These are phyloP conservation scores for Lasiodiplodia sp. DNA, from an alignment of 2,329 filamentous ascomycete genomes.

Conservation along the genomic window DNA sequence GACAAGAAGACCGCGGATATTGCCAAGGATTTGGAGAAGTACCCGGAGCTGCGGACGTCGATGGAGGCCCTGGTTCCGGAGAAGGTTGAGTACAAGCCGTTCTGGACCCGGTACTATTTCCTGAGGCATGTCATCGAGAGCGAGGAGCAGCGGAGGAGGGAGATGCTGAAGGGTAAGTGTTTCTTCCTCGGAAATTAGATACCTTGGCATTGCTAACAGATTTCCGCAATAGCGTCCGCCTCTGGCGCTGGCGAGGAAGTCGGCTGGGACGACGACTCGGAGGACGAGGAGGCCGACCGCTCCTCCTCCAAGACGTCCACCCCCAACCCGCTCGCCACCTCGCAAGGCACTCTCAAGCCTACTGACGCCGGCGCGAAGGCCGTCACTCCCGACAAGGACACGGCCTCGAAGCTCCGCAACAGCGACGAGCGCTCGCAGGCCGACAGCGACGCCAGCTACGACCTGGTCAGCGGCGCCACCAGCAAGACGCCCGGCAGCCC, in stretches of 20 bases:
- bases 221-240: slow-evolving; percentile 20
- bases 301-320: slow-evolving; percentile 32
- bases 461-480: slow-evolving; percentile 78
- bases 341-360: slow-evolving; percentile 50
- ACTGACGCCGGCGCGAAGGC: slow-evolving; percentile 32
- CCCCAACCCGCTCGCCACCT: slow-evolving; percentile 38
- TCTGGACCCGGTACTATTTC: slow-evolving; percentile 97
- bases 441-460: slow-evolving; percentile 95
- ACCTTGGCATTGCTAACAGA: neutral
- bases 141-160: slow-evolving; percentile 85
- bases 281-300: slow-evolving; percentile 31
- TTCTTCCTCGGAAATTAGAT: neutral
- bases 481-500: slow-evolving; percentile 78
- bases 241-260: slow-evolving; percentile 67
- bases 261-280: slow-evolving; percentile 65
- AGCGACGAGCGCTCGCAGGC: slow-evolving; percentile 80
- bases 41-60: slow-evolving; percentile 80
- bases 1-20: slow-evolving; percentile 87
- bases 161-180: slow-evolving; percentile 83
- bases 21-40: slow-evolving; percentile 80
- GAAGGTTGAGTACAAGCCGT: slow-evolving; percentile 83
- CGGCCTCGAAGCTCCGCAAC: slow-evolving; percentile 62
- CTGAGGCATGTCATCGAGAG: slow-evolving; percentile 90
- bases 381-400: slow-evolving; percentile 34
- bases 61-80: slow-evolving; percentile 98